Percentiles rank a stretch among this genome's conserved stretches.
Evolutionary conservation across 2,329 filamentous ascomycete species (phyloP).

Genomic region (Trichoderma sp.): DNA sequence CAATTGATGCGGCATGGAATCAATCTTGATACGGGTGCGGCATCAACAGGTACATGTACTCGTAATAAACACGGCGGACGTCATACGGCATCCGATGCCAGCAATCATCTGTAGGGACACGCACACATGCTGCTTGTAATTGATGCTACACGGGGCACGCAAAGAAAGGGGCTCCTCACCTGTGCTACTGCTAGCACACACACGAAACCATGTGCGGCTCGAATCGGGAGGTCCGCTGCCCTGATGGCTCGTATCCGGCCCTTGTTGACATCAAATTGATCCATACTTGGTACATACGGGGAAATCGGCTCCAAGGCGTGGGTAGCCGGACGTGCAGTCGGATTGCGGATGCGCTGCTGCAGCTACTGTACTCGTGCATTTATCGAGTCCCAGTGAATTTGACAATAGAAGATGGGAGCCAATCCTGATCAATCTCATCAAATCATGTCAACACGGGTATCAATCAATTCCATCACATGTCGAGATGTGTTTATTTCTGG

Average conservation of each 20-base stretch:
- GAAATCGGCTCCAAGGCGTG: constrained; percentile 19
- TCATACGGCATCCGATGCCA: neutral
- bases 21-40: neutral
- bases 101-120: neutral
- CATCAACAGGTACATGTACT: neutral
- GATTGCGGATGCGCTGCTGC: constrained; percentile 16
- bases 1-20: neutral
- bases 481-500: neutral
- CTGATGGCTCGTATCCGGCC: constrained; percentile 19
- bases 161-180: constrained; percentile 5
- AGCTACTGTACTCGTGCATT: neutral
- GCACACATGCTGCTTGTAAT: neutral
- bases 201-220: constrained; percentile 9
- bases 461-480: neutral
- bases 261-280: neutral
- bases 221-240: constrained; percentile 13
- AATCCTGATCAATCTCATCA: neutral
- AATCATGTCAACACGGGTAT: too few relatives aligned
- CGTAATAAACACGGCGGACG: neutral
- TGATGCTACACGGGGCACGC: neutral
- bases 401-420: neutral
- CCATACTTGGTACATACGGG: constrained; percentile 3
- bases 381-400: neutral
- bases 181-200: neutral
- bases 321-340: constrained; percentile 10